These are phyloP conservation scores for Chrysoporthe austroafricana DNA, from an alignment of 2,329 filamentous ascomycete genomes.

Conservation along the genomic window DNA sequence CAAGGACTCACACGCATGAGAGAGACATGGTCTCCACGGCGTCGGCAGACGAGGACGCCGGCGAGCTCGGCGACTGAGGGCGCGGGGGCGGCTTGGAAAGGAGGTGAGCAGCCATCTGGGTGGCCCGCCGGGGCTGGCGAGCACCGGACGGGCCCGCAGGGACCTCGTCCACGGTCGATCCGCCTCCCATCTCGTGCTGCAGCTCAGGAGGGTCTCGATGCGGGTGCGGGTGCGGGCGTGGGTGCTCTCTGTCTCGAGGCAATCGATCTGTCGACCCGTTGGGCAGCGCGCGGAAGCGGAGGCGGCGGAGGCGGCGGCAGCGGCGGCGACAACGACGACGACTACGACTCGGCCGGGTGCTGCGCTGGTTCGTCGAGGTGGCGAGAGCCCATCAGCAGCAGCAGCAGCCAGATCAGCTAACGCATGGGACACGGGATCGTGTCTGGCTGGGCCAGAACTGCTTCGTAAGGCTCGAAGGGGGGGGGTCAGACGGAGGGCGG, in stretches of 20 bases:
- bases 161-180: constrained; percentile 19
- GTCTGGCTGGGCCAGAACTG: background rate
- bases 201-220: background rate
- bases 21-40: constrained; percentile 18
- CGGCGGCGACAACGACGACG: background rate
- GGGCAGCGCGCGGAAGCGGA: too few species aligned
- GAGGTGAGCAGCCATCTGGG: background rate
- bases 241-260: constrained; percentile 3
- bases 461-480: background rate
- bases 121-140: constrained; percentile 15
- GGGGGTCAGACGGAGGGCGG: background rate
- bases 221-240: background rate
- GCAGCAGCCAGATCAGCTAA: too few species aligned
- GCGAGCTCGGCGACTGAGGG: constrained; percentile 16
- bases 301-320: background rate
- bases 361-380: constrained; percentile 4
- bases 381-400: constrained; percentile 10
- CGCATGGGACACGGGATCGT: background rate
- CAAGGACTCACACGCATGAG: constrained; percentile 25
- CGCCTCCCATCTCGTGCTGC: constrained; percentile 21
- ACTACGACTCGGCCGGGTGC: constrained; percentile 1
- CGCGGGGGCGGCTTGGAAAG: background rate
- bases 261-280: background rate
- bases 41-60: constrained; percentile 10
- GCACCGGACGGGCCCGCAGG: constrained; percentile 21